These are phyloP conservation scores for Trichosporon sp. DNA, from an alignment of 1,284 basidiomycete genomes.

Conservation along the genomic window DNA sequence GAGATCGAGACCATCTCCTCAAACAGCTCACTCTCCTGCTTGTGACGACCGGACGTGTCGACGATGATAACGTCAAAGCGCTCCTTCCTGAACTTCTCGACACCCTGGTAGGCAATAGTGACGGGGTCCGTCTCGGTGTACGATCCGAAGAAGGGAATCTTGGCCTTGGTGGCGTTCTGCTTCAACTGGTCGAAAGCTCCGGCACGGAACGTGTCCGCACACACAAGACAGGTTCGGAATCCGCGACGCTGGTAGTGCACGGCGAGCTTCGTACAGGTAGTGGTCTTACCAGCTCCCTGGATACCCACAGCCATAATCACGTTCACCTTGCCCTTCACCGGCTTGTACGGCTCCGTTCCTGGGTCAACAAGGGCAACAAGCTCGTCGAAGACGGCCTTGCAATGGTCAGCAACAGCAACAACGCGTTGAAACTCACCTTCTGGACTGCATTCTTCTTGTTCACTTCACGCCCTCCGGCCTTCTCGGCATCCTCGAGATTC, in stretches of 20 bases:
- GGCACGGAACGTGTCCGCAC: conserved; percentile 98
- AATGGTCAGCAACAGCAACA: not conserved
- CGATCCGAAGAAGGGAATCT: conserved; percentile 97
- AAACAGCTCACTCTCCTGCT: conserved; percentile 95
- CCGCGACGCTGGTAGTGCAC: conserved; percentile 97
- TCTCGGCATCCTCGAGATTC: conserved; percentile 57
- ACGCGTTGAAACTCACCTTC: conserved; percentile 59
- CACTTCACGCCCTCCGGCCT: conserved; percentile 72
- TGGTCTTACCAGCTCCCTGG: conserved; percentile 97
- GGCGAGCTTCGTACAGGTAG: conserved; percentile 94
- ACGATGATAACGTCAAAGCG: conserved; percentile 98
- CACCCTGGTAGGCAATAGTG: conserved; percentile 87
- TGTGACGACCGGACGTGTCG: conserved; percentile 95
- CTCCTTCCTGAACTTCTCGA: conserved; percentile 95
- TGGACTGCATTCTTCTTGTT: conserved; percentile 83
- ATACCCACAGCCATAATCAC: conserved; percentile 98
- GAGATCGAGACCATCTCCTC: conserved; percentile 98
- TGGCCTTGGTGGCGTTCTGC: conserved; percentile 92
- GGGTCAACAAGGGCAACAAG: conserved; percentile 93
- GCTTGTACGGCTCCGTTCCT: conserved; percentile 89
- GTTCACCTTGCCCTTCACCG: conserved; percentile 89
- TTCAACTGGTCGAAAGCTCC: conserved; percentile 96
- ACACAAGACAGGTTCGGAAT: conserved; percentile 97
- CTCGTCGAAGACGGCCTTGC: conserved; percentile 94
- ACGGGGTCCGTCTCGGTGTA: conserved; percentile 99